Conservation (phyloP, 78 protist species). For the Trichosphaerium sp. region DNA sequence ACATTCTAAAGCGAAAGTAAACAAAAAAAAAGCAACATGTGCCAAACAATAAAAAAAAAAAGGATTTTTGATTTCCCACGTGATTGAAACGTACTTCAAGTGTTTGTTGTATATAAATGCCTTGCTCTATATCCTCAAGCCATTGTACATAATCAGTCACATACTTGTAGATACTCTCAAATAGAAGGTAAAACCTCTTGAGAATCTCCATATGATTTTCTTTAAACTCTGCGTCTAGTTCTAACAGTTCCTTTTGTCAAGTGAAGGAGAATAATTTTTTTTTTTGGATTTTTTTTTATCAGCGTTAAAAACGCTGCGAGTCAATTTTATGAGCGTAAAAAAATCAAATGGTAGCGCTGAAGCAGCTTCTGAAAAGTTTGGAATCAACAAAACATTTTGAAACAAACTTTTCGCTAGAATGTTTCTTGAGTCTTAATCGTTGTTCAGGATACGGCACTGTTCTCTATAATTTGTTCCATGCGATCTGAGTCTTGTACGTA, state of each 20-base stretch:
- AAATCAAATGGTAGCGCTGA: background rate
- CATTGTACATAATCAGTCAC: constrained; percentile 40
- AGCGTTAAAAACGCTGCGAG: background rate
- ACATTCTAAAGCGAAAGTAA: constrained; percentile 68
- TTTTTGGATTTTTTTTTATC: background rate
- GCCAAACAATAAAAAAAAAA: background rate
- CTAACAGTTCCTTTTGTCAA: constrained; percentile 48
- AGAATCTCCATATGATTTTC: constrained; percentile 70
- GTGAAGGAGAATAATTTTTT: no score
- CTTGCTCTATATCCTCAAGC: constrained; percentile 67
- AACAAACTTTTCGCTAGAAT: constrained; percentile 61
- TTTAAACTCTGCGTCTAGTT: constrained; percentile 75
- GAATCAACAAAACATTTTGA: constrained; percentile 60
- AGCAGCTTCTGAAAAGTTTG: constrained; percentile 8
- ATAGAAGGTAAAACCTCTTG: constrained; percentile 76
- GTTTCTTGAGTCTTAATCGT: constrained; percentile 19
- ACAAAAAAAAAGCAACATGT: background rate
- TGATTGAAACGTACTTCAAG: constrained; percentile 30
- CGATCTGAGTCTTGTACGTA: background rate
- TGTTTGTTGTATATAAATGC: constrained; percentile 77
- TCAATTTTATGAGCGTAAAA: background rate
- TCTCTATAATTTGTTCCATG: constrained; percentile 15
- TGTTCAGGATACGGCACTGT: no score
- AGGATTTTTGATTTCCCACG: background rate
- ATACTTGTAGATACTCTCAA: constrained; percentile 81